Percentiles rank a stretch among this genome's conserved stretches.
Evolutionary conservation across 1,139 yeast species (phyloP).

Genomic region (Candida neerlandica): DNA sequence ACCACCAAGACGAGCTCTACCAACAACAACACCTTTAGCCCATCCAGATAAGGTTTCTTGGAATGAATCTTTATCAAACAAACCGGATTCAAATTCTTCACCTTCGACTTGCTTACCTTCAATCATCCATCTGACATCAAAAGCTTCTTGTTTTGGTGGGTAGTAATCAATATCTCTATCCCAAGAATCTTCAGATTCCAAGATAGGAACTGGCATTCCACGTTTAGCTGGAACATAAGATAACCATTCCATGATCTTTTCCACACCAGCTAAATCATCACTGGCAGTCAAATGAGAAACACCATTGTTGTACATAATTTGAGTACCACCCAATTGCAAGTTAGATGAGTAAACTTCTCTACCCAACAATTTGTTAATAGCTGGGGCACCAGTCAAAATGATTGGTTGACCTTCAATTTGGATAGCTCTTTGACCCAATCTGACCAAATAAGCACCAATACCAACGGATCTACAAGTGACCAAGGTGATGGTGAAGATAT

Average conservation of each 20-base stretch:
- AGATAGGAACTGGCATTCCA: slow-evolving; percentile 87
- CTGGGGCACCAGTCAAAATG: slow-evolving; percentile 98
- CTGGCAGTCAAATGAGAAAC: slow-evolving; percentile 95
- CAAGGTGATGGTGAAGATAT: slow-evolving; percentile 91
- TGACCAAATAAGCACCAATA: slow-evolving; percentile 97
- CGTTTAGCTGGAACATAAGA: slow-evolving; percentile 94
- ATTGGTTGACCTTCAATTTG: slow-evolving; percentile 99
- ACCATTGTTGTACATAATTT: slow-evolving; percentile 97
- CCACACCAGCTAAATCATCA: slow-evolving; percentile 96
- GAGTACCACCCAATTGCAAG: slow-evolving; percentile 98
- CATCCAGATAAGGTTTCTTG: slow-evolving; percentile 97
- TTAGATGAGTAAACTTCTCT: slow-evolving; percentile 96
- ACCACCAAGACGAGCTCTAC: slow-evolving; percentile 98
- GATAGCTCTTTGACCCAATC: slow-evolving; percentile 98
- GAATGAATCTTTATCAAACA: slow-evolving; percentile 91
- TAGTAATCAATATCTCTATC: slow-evolving; percentile 85
- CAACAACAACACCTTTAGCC: slow-evolving; percentile 98
- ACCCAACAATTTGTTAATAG: slow-evolving; percentile 93
- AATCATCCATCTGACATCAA: slow-evolving; percentile 95
- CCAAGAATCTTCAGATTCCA: slow-evolving; percentile 84
- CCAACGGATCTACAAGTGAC: slow-evolving; percentile 99
- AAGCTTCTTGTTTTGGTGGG: slow-evolving; percentile 73
- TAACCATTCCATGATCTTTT: slow-evolving; percentile 92
- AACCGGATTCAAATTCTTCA: slow-evolving; percentile 77
- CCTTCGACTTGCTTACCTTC: slow-evolving; percentile 72